These are phyloP conservation scores for Pichiaceae sp. DNA, from an alignment of 1,139 yeast species.

Conservation along the genomic window DNA sequence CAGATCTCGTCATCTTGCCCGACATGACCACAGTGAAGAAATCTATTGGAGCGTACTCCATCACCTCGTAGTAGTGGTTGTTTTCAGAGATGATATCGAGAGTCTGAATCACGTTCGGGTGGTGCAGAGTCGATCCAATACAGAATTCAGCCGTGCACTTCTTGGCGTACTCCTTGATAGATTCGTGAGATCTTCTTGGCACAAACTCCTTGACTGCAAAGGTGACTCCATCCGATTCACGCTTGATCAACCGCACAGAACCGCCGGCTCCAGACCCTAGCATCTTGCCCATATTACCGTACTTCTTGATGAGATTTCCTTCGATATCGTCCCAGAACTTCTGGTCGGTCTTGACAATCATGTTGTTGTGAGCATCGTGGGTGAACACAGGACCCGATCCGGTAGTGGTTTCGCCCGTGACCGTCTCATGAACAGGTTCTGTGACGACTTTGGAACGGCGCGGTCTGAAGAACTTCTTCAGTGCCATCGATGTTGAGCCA, in stretches of 20 bases:
- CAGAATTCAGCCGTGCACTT: conserved; percentile 94
- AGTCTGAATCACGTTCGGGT: conserved; percentile 86
- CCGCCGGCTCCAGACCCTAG: conserved; percentile 98
- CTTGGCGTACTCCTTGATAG: conserved; percentile 81
- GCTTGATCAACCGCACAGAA: conserved; percentile 65
- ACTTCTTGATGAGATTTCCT: conserved; percentile 62
- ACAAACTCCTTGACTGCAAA: conserved; percentile 94
- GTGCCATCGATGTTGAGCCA: conserved; percentile 28
- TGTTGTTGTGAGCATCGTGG: conserved; percentile 27
- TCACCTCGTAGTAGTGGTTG: conserved; percentile 79
- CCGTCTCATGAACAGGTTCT: not conserved
- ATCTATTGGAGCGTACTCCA: conserved; percentile 94
- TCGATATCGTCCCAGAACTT: conserved; percentile 28
- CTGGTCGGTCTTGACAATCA: conserved; percentile 27
- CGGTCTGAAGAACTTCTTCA: conserved; percentile 28
- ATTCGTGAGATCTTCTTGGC: conserved; percentile 65
- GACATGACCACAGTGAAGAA: conserved; percentile 94
- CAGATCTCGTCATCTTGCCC: conserved; percentile 80
- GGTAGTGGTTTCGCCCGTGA: conserved; percentile 2
- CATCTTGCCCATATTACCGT: conserved; percentile 75
- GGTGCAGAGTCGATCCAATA: conserved; percentile 84
- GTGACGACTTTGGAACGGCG: conserved; percentile 2
- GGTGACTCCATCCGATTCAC: conserved; percentile 58
- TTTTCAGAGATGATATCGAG: conserved; percentile 87
- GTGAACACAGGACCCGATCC: conserved; percentile 25